A percentile compares a stretch with the other conserved stretches of the same genome.
These are phyloP conservation scores for Triangularia setosa DNA, from an alignment of 2,329 filamentous ascomycete genomes.

Conservation along the genomic window DNA sequence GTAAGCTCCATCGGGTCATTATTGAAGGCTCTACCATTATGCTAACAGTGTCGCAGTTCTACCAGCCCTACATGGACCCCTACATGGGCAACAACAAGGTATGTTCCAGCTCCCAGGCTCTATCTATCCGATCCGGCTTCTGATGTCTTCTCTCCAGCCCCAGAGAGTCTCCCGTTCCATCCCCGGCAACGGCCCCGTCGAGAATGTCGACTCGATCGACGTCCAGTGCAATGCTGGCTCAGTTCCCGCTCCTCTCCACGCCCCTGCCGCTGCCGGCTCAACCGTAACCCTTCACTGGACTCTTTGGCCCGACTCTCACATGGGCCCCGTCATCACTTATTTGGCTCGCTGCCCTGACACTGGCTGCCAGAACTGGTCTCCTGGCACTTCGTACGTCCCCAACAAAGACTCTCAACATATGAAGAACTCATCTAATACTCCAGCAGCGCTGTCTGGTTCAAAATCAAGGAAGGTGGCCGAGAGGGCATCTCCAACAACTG, in stretches of 20 bases:
- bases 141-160: slow-evolving; percentile 33
- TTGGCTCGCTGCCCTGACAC: slow-evolving; percentile 55
- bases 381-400: slow-evolving; percentile 37
- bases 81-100: slow-evolving; percentile 32
- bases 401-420: not conserved
- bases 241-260: slow-evolving; percentile 50
- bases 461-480: slow-evolving; percentile 48
- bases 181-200: slow-evolving; percentile 55
- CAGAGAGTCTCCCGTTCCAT: slow-evolving; percentile 55
- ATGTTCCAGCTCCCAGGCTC: not conserved
- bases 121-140: too few species aligned
- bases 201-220: slow-evolving; percentile 49
- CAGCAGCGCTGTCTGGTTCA: slow-evolving; percentile 50
- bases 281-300: slow-evolving; percentile 54
- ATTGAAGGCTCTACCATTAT: not conserved
- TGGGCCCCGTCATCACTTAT: slow-evolving; percentile 55
- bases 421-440: slow-evolving; percentile 12
- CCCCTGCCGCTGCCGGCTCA: slow-evolving; percentile 49
- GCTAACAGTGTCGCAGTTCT: slow-evolving; percentile 27
- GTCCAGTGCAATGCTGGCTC: slow-evolving; percentile 52
- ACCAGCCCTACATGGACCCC: slow-evolving; percentile 41
- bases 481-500: slow-evolving; percentile 47
- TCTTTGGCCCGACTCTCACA: slow-evolving; percentile 45
- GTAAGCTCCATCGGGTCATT: not conserved
- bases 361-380: slow-evolving; percentile 47